Base-by-base conservation (phyloP, 2,329 filamentous ascomycete genomes). In the Nemania abortiva region DNA sequence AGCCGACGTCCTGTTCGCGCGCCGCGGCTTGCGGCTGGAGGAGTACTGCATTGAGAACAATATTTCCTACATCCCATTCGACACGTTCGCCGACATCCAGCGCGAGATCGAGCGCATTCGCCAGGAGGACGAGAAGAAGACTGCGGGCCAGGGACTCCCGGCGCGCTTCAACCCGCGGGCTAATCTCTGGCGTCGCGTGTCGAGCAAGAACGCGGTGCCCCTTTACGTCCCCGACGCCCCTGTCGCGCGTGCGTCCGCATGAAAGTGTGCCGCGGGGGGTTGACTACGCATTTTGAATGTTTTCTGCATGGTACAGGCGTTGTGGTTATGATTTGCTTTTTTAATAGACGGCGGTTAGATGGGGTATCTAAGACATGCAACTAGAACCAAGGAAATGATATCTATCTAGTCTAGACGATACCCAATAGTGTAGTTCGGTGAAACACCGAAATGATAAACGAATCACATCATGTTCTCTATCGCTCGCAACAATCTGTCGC, bases 1-100 rank as follows among this genome's bases (percentile, higher is more conserved):
- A 75, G 89, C 90, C 1, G 90, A 92, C 75, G 87, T 92, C 0
- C 85, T 92, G 11, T 92, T 92, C 74, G 89, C 90, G 0, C 85
- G 90, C 11, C 84, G 86, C n/a, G 89, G 90, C 0, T 81, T 92
- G 47, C 82, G 87, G 1, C 82, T 92, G 18, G 90, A 92, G 78
- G 87, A 91, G 75, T 90, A 91, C 79, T 92, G 90, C 79, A 73
- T 85, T 66, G 88, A 90, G 77, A 84, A 91, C 79, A 80, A 82
- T 45, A 89, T 92, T 70, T 66, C 84, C 0, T 89, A 90, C 77
- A 86, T 86, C 37, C 82, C 88, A 0, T 92, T 90, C 75, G 88
- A 91, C 76, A 90, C 87, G 0, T 92, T 92, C 74, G 85, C 87
- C 54, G 90, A 90, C 77, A 88, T 92, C 74, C 87, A 91, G 80